Percentiles rank a stretch among this genome's conserved stretches.
Conservation (phyloP, 495 filamentous ascomycete species). For the Penicillium fimorum region DNA sequence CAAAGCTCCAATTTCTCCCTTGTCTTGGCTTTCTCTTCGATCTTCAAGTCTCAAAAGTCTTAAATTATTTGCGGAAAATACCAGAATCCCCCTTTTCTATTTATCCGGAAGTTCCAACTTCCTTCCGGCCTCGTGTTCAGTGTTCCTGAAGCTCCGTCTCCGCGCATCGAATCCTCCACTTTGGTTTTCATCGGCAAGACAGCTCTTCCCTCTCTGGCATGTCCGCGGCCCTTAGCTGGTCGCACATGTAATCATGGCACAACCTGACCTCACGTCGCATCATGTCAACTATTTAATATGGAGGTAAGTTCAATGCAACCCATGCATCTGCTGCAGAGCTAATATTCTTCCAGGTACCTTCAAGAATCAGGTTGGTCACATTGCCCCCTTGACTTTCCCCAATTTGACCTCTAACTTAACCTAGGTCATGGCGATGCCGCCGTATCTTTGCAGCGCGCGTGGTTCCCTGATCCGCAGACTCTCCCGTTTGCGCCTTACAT, state of each 20-base stretch:
- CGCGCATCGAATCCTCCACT: conserved; percentile 18
- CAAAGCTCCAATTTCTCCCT: conserved; percentile 6
- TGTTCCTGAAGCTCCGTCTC: conserved; percentile 10
- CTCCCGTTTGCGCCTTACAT: conserved; percentile 76
- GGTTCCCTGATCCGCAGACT: conserved; percentile 69
- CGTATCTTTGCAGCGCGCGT: conserved; percentile 77
- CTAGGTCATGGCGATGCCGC: conserved; percentile 66
- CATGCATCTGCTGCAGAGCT: conserved; percentile 29
- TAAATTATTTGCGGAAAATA: conserved; percentile 5
- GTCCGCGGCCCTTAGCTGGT: conserved; percentile 38
- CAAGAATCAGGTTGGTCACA: conserved; percentile 78
- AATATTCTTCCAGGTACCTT: conserved; percentile 63
- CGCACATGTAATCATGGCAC: conserved; percentile 52
- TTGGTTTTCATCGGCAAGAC: conserved; percentile 32
- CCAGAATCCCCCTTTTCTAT: conserved; percentile 10
- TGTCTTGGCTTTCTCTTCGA: conserved; percentile 13
- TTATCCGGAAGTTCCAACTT: conserved; percentile 12
- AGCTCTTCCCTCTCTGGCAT: conserved; percentile 36
- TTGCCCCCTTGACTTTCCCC: conserved; percentile 16
- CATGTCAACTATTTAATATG: conserved; percentile 98
- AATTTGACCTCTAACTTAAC: conserved; percentile 16
- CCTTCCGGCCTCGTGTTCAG: conserved; percentile 13
- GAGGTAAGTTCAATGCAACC: conserved; percentile 65
- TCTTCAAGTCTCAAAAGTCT: conserved; percentile 4
- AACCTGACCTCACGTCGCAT: conserved; percentile 72